Base-by-base conservation (phyloP, 75 land plant species). In the Picea glauca region DNA sequence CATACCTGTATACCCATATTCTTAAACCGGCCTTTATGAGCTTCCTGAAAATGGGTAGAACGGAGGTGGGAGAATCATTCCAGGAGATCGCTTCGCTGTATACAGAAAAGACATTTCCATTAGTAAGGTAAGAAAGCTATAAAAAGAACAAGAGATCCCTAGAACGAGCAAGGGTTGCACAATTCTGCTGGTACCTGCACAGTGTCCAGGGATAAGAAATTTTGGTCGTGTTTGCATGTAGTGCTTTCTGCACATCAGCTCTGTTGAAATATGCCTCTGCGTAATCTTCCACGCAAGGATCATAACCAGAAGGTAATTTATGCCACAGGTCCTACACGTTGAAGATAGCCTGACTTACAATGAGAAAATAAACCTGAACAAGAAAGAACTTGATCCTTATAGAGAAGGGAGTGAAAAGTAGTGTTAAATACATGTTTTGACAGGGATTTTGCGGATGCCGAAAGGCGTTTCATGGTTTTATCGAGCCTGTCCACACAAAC, bases 171-270 rank as follows among this genome's bases (percentile, higher is more conserved):
- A 64, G 15, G 14, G 12, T 64, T 64, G 13, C 12, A 64, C 67
- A 23, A 64, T 74, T 74, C 33, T 74, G 76, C 56, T 9, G 1
- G 54, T 78, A 94, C 96, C 91, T 92, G 96, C 96, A 94, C 3
- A 85, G 76, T 17, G 85, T 78, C 80, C 89, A 94, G 21, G 86
- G 85, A 62, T 88, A 88, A 33, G 88, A 74, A 43, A 92, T 66
- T 4, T 64, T 82, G 17, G 96, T 88, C 21, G 76, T 66, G 63
- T 94, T 94, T 70, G 96, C 93, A 82, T 94, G 95, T 68, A 94
- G 79, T n/a, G 96, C 96, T 77, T 66, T 82, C 65, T 94, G 96
- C 65, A 94, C 96, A 63, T 92, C 96, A 11, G 64, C 82, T 58
- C 92, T 78, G 80, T 93, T 94, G 82, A 92, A 88, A 72, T 88